These are phyloP conservation scores for Taxillus chinensis DNA, from an alignment of 164 flowering plant species.

Conservation along the genomic window DNA sequence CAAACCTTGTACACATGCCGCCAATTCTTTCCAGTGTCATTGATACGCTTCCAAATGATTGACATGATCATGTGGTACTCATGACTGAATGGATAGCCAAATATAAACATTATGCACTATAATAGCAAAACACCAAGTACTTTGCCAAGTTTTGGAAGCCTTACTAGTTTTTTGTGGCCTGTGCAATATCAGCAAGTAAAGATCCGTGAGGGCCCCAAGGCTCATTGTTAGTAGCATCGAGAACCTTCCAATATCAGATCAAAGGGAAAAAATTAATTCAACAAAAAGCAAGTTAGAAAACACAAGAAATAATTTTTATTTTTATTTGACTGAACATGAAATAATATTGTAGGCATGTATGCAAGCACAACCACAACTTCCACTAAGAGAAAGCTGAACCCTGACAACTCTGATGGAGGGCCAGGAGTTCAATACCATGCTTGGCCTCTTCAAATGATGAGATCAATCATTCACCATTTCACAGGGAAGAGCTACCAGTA, in stretches of 20 bases:
- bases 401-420: too few relatives aligned
- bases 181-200: constrained; percentile 90
- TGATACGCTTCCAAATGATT: constrained; percentile 83
- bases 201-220: constrained; percentile 99
- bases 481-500: too few relatives aligned
- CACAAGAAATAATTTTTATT: too few relatives aligned
- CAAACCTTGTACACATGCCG: constrained; percentile 97
- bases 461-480: too few relatives aligned
- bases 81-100: constrained; percentile 41
- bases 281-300: not conserved
- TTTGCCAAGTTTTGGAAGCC: not conserved
- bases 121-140: constrained; percentile 1
- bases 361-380: too few relatives aligned
- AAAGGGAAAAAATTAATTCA: constrained; percentile 8
- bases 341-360: too few relatives aligned
- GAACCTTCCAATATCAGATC: not conserved
- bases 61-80: constrained; percentile 96
- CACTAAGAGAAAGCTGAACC: too few relatives aligned
- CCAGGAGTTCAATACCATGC: too few relatives aligned
- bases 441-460: too few relatives aligned
- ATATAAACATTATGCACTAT: not conserved
- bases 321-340: too few relatives aligned
- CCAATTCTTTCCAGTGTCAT: constrained; percentile 98
- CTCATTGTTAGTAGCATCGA: constrained; percentile 31
- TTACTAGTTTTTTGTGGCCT: constrained; percentile 9